Percentiles rank a stretch among this genome's conserved stretches.
Conservation (phyloP, 352 stramenopile genomes). For the Blastocystis sp. region DNA sequence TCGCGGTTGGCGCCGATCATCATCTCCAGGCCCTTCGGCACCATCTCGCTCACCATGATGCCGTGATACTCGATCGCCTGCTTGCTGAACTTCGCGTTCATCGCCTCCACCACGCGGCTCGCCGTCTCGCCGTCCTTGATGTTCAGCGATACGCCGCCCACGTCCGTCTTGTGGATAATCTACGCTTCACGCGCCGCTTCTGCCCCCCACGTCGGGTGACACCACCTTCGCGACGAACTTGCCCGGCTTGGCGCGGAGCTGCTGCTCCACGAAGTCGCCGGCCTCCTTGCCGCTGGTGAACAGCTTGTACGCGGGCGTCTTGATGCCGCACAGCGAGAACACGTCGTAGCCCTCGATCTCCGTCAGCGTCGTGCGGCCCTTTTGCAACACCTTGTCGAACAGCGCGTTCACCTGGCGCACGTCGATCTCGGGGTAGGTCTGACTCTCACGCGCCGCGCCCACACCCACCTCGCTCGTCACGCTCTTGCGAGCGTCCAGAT, state of each 20-base stretch:
- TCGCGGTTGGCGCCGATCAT: slow-evolving; percentile 64
- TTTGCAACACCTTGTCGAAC: background rate
- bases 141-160: slow-evolving; percentile 56
- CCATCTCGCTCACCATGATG: slow-evolving; percentile 68
- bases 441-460: background rate
- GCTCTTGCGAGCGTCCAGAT: slow-evolving; percentile 7
- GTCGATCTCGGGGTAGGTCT: slow-evolving; percentile 37
- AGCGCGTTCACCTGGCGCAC: background rate
- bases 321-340: slow-evolving; percentile 20
- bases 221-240: slow-evolving; percentile 47
- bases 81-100: slow-evolving; percentile 55
- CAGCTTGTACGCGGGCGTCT: slow-evolving; percentile 9
- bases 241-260: background rate
- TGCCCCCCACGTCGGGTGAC: slow-evolving; percentile 19
- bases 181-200: background rate
- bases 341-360: slow-evolving; percentile 50
- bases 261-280: slow-evolving; percentile 29
- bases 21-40: slow-evolving; percentile 50
- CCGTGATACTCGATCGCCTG: slow-evolving; percentile 46
- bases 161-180: slow-evolving; percentile 62
- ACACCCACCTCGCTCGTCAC: background rate
- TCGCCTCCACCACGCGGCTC: background rate
- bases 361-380: slow-evolving; percentile 28
- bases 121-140: slow-evolving; percentile 13
- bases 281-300: slow-evolving; percentile 18